Base-by-base conservation (phyloP, 345 rosid genomes). In the Moricandia arvensis region DNA sequence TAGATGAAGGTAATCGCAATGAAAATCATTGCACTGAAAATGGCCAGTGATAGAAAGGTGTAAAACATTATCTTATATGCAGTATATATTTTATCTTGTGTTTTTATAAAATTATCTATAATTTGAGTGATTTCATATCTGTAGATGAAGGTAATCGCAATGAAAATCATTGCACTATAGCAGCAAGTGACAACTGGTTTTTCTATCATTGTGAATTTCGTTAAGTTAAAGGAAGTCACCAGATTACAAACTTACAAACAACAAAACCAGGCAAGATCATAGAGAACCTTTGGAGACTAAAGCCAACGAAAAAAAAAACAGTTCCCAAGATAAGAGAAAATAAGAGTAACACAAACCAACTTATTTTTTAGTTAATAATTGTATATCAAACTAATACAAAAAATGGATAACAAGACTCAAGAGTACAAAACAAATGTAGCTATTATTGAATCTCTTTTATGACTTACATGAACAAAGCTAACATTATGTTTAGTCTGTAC, bases 101-200 rank as follows among this genome's bases (percentile, higher is more conserved):
- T n/a, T n/a, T n/a, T n/a, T n/a, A n/a, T n/a, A n/a, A n/a, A n/a
- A n/a, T n/a, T n/a, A n/a, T n/a, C n/a, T n/a, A n/a, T n/a, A n/a
- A n/a, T n/a, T n/a, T n/a, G n/a, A n/a, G n/a, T n/a, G n/a, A n/a
- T n/a, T n/a, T n/a, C n/a, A n/a, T n/a, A n/a, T n/a, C n/a, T n/a
- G n/a, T n/a, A n/a, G n/a, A n/a, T n/a, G n/a, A n/a, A n/a, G n/a
- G n/a, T n/a, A n/a, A n/a, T n/a, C n/a, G n/a, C n/a, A n/a, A n/a
- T n/a, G n/a, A n/a, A n/a, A n/a, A n/a, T n/a, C n/a, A n/a, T n/a
- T n/a, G n/a, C n/a, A n/a, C n/a, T 59, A 59, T 6, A 21, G 37
- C 37, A 54, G 59, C 59, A 21, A 21, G 7, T 54, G 29, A 59
- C 67, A 75, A 59, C 67, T 67, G 45, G 29, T 73, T 73, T 55